phyloP scores from a whole-genome alignment of 257 asterid species.

The Cynanchum wilfordii region DNA sequence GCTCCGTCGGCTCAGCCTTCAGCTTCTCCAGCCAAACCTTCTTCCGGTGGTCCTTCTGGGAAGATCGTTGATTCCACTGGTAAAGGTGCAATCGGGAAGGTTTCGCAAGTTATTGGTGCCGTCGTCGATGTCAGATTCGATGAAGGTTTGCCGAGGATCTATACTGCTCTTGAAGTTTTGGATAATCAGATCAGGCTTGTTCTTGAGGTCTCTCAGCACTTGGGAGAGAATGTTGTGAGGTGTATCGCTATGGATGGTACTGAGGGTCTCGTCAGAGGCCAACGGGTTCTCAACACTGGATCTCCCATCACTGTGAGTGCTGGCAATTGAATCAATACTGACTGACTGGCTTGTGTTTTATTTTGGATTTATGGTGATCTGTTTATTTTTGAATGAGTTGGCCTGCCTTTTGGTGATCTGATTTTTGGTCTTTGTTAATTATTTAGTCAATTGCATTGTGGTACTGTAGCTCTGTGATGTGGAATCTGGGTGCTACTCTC shows the following conservation, averaged over 20 bases:
- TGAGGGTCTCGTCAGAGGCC: constrained; percentile 87
- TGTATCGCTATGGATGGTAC: constrained; percentile 97
- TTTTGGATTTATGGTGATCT: background rate
- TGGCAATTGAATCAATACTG: background rate
- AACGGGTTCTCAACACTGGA: constrained; percentile 80
- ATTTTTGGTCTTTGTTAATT: background rate
- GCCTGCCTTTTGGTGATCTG: background rate
- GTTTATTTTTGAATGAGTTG: background rate
- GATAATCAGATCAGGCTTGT: constrained; percentile 90
- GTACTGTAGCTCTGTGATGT: background rate
- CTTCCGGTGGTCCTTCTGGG: constrained; percentile 41
- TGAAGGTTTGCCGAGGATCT: constrained; percentile 86
- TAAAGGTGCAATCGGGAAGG: constrained; percentile 60
- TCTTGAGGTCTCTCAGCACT: constrained; percentile 84
- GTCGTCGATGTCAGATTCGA: constrained; percentile 83
- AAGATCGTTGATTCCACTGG: constrained; percentile 88
- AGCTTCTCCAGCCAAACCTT: constrained; percentile 28
- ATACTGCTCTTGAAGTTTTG: constrained; percentile 82
- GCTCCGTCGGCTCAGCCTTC: constrained; percentile 28
- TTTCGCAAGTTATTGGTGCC: constrained; percentile 91
- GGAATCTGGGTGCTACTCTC: background rate
- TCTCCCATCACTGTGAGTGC: constrained; percentile 80
- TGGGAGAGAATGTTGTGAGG: constrained; percentile 83
- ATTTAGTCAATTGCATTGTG: background rate
- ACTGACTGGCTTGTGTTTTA: background rate